Evolutionary conservation across 805 yeast genomes (phyloP).

Genomic region (Clavispora santaluciae): DNA sequence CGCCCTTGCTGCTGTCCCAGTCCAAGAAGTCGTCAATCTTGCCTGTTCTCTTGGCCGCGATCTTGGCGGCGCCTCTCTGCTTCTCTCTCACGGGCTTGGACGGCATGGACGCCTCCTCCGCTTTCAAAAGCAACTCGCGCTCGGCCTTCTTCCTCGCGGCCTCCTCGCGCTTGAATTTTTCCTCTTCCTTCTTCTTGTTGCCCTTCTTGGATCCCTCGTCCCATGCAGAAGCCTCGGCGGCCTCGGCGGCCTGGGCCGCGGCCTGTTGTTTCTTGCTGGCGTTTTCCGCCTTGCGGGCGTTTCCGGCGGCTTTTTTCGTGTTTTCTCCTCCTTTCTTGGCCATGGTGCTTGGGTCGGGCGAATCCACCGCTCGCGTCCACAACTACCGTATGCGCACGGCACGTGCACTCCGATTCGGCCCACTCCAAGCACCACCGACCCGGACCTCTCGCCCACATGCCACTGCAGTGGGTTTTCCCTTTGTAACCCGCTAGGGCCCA

Average conservation of each 20-base stretch:
- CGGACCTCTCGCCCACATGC: too few species aligned
- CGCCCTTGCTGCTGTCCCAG: conserved; percentile 43
- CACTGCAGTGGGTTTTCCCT: too few species aligned
- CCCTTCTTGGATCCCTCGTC: conserved; percentile 66
- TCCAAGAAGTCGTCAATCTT: conserved; percentile 66
- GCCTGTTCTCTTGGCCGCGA: conserved; percentile 55
- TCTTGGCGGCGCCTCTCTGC: conserved; percentile 64
- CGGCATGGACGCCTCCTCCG: conserved; percentile 62
- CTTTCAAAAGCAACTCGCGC: conserved; percentile 60
- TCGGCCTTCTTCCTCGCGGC: conserved; percentile 80
- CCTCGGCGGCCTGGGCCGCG: conserved; percentile 42
- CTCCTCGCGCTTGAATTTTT: conserved; percentile 65
- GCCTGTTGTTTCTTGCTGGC: conserved; percentile 55
- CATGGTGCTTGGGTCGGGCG: conserved; percentile 9
- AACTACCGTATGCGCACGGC: neutral
- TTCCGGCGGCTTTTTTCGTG: conserved; percentile 56
- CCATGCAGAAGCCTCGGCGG: conserved; percentile 63
- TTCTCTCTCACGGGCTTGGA: conserved; percentile 49
- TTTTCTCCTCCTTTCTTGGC: conserved; percentile 38
- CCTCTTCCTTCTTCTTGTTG: conserved; percentile 65
- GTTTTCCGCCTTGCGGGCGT: conserved; percentile 62
- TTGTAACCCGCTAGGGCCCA: too few species aligned
- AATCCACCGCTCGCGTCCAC: neutral
- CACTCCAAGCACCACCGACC: too few species aligned
- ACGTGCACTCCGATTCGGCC: neutral